Percentiles rank a stretch among this genome's conserved stretches.
These are phyloP conservation scores for Chimonanthus praecox DNA, from an alignment of 164 flowering plant genomes.

Conservation along the genomic window DNA sequence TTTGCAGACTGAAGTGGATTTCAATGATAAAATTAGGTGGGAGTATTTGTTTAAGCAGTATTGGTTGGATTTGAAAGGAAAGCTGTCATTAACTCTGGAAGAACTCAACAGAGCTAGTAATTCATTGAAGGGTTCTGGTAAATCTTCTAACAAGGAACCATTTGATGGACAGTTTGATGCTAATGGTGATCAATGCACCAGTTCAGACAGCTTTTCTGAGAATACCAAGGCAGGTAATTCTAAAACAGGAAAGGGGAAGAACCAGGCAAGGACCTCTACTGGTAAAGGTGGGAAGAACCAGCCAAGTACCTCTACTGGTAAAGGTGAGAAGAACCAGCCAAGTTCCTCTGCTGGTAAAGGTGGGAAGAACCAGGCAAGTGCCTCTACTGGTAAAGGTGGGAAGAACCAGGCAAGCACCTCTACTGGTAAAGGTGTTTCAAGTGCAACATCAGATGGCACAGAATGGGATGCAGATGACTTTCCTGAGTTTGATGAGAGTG, in stretches of 20 bases:
- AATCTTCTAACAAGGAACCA: slow-evolving; percentile 34
- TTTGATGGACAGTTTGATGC: slow-evolving; percentile 40
- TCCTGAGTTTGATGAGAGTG: slow-evolving; percentile 68
- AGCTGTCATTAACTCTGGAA: slow-evolving; percentile 47
- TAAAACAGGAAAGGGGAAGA: slow-evolving; percentile 45
- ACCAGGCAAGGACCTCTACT: slow-evolving; percentile 28
- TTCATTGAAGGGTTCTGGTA: slow-evolving; percentile 56
- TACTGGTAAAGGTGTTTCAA: slow-evolving; percentile 5
- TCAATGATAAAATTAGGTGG: slow-evolving; percentile 80
- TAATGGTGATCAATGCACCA: slow-evolving; percentile 41
- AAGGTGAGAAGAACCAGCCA: slow-evolving; percentile 34
- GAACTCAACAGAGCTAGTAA: slow-evolving; percentile 63
- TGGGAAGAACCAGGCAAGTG: slow-evolving; percentile 30
- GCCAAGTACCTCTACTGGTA: slow-evolving; percentile 26
- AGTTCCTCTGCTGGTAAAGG: slow-evolving; percentile 23
- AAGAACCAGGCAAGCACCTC: slow-evolving; percentile 28
- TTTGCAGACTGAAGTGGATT: slow-evolving; percentile 58
- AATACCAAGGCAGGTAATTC: slow-evolving; percentile 34
- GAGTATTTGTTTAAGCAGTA: slow-evolving; percentile 91
- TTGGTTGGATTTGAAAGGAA: slow-evolving; percentile 63
- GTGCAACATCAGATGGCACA: slow-evolving; percentile 18
- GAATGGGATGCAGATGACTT: slow-evolving; percentile 95
- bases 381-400: slow-evolving; percentile 18
- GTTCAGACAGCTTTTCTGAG: slow-evolving; percentile 46
- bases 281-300: neutral